phyloP scores from a whole-genome alignment of 2,329 filamentous ascomycete genomes.

The Penicillium expansum region DNA sequence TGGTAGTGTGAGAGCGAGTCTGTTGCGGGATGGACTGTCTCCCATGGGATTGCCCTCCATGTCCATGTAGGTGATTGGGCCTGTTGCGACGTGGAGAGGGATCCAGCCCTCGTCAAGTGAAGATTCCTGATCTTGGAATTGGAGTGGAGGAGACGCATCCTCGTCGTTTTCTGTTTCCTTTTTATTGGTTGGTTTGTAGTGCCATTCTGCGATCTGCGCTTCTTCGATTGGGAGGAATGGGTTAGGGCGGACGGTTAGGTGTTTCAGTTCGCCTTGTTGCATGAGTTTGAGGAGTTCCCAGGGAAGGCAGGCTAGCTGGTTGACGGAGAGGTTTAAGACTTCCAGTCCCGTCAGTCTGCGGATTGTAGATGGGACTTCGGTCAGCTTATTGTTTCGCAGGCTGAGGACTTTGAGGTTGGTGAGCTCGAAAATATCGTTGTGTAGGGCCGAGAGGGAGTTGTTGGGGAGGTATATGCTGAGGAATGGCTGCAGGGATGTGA shows the following conservation, averaged over 20 bases:
- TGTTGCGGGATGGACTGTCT: conserved; percentile 6
- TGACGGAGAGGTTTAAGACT: conserved; percentile 47
- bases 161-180: conserved; percentile 5
- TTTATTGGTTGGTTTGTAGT: conserved; percentile 14
- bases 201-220: conserved; percentile 33
- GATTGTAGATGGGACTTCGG: conserved; percentile 42
- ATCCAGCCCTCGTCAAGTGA: conserved; percentile 33
- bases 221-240: conserved; percentile 37
- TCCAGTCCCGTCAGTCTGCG: conserved; percentile 42
- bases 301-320: conserved; percentile 43
- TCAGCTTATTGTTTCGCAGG: conserved; percentile 47
- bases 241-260: conserved; percentile 41
- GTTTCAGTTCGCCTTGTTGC: conserved; percentile 37
- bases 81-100: conserved; percentile 38
- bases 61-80: conserved; percentile 32
- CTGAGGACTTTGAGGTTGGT: conserved; percentile 44
- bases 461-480: conserved; percentile 45
- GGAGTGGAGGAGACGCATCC: conserved; percentile 1
- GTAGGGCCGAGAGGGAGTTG: conserved; percentile 40
- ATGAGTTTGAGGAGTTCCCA: conserved; percentile 47
- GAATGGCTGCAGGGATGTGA: conserved; percentile 41
- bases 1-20: neutral
- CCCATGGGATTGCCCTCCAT: conserved; percentile 33
- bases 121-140: conserved; percentile 26
- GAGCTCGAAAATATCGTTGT: conserved; percentile 44